A percentile compares a stretch with the other conserved stretches of the same genome.
These are phyloP conservation scores for Pseudocercospora cruenta DNA, from an alignment of 2,329 filamentous ascomycete species.

Conservation along the genomic window DNA sequence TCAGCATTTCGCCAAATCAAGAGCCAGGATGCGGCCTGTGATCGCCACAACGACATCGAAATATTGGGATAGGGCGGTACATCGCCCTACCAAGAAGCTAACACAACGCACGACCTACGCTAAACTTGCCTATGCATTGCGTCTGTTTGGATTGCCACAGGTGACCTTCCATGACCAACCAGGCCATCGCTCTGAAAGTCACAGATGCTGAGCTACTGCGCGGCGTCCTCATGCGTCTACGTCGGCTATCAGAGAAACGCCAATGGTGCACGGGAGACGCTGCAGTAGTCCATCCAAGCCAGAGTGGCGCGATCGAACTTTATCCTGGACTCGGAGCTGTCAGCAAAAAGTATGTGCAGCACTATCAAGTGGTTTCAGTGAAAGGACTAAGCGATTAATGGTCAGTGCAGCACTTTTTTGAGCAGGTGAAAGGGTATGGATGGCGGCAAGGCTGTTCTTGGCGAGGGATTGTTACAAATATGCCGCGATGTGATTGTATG, in stretches of 20 bases:
- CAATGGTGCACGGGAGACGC: background rate
- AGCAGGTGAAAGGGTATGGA: background rate
- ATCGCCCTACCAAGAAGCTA: background rate
- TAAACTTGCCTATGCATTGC: slow-evolving; percentile 1
- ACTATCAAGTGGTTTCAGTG: background rate
- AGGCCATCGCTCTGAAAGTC: background rate
- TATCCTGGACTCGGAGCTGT: background rate
- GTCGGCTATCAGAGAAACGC: background rate
- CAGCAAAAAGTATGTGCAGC: background rate
- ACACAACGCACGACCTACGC: background rate
- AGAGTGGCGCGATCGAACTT: slow-evolving; percentile 1
- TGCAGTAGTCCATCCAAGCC: background rate
- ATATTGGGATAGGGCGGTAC: background rate
- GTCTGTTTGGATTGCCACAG: slow-evolving; percentile 7
- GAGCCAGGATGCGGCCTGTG: background rate
- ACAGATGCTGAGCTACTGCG: slow-evolving; percentile 1
- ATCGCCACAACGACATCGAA: background rate
- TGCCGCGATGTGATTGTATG: background rate
- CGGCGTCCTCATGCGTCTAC: background rate
- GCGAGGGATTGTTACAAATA: background rate
- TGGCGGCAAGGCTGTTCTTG: background rate
- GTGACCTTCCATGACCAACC: background rate
- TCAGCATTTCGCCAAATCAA: slow-evolving; percentile 1
- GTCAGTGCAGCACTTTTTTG: background rate
- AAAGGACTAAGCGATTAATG: background rate